phyloP scores from a whole-genome alignment of 805 yeast genomes.

The Saccharomycopsis sp. region DNA sequence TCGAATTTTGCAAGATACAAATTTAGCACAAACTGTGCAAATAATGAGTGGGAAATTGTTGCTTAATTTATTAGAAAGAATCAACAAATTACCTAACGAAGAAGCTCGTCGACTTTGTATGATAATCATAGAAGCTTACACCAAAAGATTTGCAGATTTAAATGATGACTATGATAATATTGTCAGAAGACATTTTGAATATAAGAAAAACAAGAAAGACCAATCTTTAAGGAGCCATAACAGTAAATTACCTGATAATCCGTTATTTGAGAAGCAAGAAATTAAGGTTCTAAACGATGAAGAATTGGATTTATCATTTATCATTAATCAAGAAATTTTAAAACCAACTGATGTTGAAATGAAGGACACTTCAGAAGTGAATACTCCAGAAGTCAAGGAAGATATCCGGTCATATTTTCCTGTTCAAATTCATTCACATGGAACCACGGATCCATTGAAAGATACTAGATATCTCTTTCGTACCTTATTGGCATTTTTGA shows the following conservation, averaged over 20 bases:
- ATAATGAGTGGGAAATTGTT: conserved; percentile 92
- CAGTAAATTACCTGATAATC: conserved; percentile 11
- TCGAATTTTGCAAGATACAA: conserved; percentile 68
- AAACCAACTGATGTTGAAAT: conserved; percentile 27
- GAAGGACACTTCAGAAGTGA: conserved; percentile 21
- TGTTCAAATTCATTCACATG: conserved; percentile 46
- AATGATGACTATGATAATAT: conserved; percentile 66
- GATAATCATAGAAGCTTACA: conserved; percentile 82
- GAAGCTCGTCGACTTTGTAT: conserved; percentile 82
- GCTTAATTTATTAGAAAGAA: conserved; percentile 81
- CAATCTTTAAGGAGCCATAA: neutral
- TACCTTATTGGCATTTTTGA: conserved; percentile 81
- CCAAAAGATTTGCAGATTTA: conserved; percentile 68
- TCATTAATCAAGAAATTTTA: conserved; percentile 4
- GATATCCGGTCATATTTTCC: conserved; percentile 48
- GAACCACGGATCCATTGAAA: conserved; percentile 61
- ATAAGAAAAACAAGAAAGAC: conserved; percentile 30
- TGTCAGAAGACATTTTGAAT: conserved; percentile 51
- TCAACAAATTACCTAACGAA: conserved; percentile 69
- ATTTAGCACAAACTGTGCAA: conserved; percentile 84
- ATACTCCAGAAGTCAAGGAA: conserved; percentile 21
- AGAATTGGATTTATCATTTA: conserved; percentile 12
- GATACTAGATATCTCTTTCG: conserved; percentile 86
- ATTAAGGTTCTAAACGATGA: conserved; percentile 14
- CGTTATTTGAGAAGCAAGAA: conserved; percentile 5